Evolutionary conservation across 2,329 filamentous ascomycete species (phyloP).

Genomic region (Penicillium aurantiogriseum): DNA sequence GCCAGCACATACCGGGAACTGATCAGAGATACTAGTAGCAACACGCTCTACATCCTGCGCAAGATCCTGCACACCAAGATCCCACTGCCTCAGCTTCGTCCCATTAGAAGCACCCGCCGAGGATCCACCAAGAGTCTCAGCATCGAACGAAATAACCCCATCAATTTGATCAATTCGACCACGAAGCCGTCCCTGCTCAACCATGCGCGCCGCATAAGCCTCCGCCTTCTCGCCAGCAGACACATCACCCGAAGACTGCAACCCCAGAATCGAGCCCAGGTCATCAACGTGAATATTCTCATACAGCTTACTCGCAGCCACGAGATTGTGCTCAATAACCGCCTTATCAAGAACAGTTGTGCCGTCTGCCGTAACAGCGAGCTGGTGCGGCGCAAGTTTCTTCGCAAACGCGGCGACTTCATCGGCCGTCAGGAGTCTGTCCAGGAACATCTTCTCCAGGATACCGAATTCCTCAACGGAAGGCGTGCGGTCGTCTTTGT

Average conservation of each 20-base stretch:
- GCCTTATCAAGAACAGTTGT: conserved; percentile 90
- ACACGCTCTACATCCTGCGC: conserved; percentile 88
- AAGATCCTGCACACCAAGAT: conserved; percentile 79
- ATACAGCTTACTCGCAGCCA: conserved; percentile 78
- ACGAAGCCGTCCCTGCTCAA: conserved; percentile 84
- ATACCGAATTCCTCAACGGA: conserved; percentile 79
- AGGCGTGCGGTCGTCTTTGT: conserved; percentile 84
- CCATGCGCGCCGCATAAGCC: conserved; percentile 89
- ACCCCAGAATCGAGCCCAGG: conserved; percentile 72
- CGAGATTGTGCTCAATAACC: conserved; percentile 92
- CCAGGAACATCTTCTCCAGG: conserved; percentile 95
- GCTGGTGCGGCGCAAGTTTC: conserved; percentile 79
- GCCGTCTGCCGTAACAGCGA: conserved; percentile 84
- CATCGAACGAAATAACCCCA: conserved; percentile 80
- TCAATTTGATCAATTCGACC: conserved; percentile 95
- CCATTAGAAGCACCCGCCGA: conserved; percentile 48
- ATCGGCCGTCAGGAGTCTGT: conserved; percentile 73
- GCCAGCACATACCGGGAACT: conserved; percentile 65
- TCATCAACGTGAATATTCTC: conserved; percentile 73
- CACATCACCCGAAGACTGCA: conserved; percentile 53
- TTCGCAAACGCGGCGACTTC: conserved; percentile 85
- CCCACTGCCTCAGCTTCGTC: conserved; percentile 79
- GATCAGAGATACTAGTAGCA: conserved; percentile 73
- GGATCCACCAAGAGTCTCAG: conserved; percentile 65
- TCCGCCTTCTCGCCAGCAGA: conserved; percentile 72